Percentiles rank a stretch among this genome's conserved stretches.
These are phyloP conservation scores for Hippophae rhamnoides DNA, from an alignment of 306 rosid genomes.

Conservation along the genomic window DNA sequence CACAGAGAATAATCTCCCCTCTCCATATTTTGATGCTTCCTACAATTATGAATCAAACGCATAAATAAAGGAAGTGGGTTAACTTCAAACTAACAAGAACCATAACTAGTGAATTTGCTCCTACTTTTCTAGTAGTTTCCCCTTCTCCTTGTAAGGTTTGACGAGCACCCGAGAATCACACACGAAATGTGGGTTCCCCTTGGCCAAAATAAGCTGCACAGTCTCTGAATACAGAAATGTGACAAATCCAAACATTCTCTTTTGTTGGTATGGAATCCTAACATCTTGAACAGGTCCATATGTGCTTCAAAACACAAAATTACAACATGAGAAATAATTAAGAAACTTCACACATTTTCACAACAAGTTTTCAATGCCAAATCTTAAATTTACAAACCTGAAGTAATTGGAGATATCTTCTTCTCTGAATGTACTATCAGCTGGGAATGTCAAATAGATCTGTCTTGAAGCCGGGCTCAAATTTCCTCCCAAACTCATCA, in stretches of 20 bases:
- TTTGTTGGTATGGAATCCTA: conserved; percentile 93
- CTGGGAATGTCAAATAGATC: conserved; percentile 90
- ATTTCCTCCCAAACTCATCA: conserved; percentile 41
- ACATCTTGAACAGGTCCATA: conserved; percentile 98
- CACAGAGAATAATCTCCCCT: conserved; percentile 33
- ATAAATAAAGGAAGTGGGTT: background rate
- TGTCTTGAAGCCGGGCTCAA: conserved; percentile 73
- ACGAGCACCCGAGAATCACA: conserved; percentile 95
- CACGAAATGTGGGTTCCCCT: conserved; percentile 94
- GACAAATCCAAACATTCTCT: conserved; percentile 96
- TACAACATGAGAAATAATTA: background rate
- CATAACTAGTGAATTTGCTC: background rate
- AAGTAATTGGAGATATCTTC: conserved; percentile 93
- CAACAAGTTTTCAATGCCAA: background rate
- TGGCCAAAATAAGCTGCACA: conserved; percentile 64
- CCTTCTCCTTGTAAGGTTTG: conserved; percentile 97
- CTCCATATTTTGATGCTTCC: conserved; percentile 43
- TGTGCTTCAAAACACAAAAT: conserved; percentile 42
- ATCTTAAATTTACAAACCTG: conserved; percentile 36
- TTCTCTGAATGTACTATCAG: conserved; percentile 87
- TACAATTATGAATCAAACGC: conserved; percentile 8
- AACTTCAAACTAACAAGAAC: background rate
- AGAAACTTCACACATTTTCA: background rate
- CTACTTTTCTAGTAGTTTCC: conserved; percentile 77
- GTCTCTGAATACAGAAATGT: conserved; percentile 87